A percentile compares a stretch with the other conserved stretches of the same genome.
Evolutionary conservation across 306 rosid genomes (phyloP).

Genomic region (Gynostemma pentaphyllum): DNA sequence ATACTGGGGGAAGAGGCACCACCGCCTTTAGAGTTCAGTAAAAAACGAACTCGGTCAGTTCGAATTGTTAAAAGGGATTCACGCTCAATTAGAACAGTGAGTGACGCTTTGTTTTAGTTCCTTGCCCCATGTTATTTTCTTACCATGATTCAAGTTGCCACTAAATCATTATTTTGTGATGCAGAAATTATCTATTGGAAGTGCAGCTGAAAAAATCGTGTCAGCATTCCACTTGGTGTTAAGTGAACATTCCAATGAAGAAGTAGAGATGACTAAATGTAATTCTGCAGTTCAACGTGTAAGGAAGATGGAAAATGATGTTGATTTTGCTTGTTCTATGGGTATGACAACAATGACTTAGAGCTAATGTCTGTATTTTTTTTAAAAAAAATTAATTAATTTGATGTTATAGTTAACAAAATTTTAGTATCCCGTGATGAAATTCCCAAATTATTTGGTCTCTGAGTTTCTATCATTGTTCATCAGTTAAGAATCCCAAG

Average conservation of each 20-base stretch:
- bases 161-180: slow-evolving; percentile 15
- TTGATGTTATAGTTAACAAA: background rate
- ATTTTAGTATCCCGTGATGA: background rate
- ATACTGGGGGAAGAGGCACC: slow-evolving; percentile 76
- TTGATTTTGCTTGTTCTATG: slow-evolving; percentile 47
- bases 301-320: slow-evolving; percentile 67
- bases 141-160: background rate
- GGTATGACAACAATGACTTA: slow-evolving; percentile 32
- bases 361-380: slow-evolving; percentile 2
- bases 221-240: slow-evolving; percentile 77
- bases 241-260: slow-evolving; percentile 63
- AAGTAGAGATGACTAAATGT: slow-evolving; percentile 74
- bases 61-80: slow-evolving; percentile 73
- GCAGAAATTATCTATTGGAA: slow-evolving; percentile 82
- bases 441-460: background rate
- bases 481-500: slow-evolving; percentile 78
- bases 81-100: slow-evolving; percentile 76
- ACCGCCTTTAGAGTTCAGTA: slow-evolving; percentile 57
- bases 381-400: background rate
- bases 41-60: slow-evolving; percentile 69
- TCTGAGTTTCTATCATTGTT: slow-evolving; percentile 20
- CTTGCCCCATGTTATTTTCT: slow-evolving; percentile 6
- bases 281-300: slow-evolving; percentile 59
- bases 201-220: slow-evolving; percentile 74
- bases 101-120: slow-evolving; percentile 11